phyloP scores from a whole-genome alignment of 495 filamentous ascomycete genomes.

The Talaromyces wortmannii region DNA sequence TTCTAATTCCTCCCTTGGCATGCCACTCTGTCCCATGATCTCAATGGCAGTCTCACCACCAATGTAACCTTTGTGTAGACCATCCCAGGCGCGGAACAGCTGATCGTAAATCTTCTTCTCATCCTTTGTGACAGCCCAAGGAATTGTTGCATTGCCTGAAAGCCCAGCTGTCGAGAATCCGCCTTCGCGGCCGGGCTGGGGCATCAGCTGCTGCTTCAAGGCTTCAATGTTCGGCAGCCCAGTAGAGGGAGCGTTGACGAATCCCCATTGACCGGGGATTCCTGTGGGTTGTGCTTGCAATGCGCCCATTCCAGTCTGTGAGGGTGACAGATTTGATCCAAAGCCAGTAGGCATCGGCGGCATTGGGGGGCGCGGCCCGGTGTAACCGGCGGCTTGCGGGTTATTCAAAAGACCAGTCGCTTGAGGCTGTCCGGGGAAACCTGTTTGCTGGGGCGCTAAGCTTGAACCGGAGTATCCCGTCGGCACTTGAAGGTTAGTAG shows the following conservation, averaged over 20 bases:
- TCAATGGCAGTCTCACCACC: slow-evolving; percentile 92
- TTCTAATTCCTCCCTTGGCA: slow-evolving; percentile 85
- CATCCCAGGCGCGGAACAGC: slow-evolving; percentile 96
- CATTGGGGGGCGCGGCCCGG: slow-evolving; percentile 80
- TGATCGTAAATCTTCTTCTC: slow-evolving; percentile 98
- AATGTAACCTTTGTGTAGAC: slow-evolving; percentile 87
- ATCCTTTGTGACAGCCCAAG: slow-evolving; percentile 98
- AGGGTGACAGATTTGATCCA: slow-evolving; percentile 57
- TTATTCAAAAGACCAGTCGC: slow-evolving; percentile 43
- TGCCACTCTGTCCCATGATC: slow-evolving; percentile 92
- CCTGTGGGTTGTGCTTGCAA: slow-evolving; percentile 94
- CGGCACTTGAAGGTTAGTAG: slow-evolving; percentile 46
- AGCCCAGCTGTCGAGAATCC: slow-evolving; percentile 85
- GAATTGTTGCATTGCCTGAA: slow-evolving; percentile 88
- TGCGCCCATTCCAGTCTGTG: slow-evolving; percentile 52
- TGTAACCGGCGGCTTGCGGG: slow-evolving; percentile 57
- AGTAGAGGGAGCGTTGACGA: slow-evolving; percentile 87
- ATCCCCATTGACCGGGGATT: slow-evolving; percentile 92
- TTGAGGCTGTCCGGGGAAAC: slow-evolving; percentile 37
- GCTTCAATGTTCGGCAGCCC: slow-evolving; percentile 92
- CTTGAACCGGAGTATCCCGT: slow-evolving; percentile 14
- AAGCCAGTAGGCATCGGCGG: slow-evolving; percentile 92
- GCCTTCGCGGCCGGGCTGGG: slow-evolving; percentile 86
- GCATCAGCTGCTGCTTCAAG: slow-evolving; percentile 95
- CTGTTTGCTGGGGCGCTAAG: slow-evolving; percentile 30